Percentiles rank a stretch among this genome's conserved stretches.
Evolutionary conservation across 78 protist species (phyloP).

Genomic region (Parvularia atlantis): DNA sequence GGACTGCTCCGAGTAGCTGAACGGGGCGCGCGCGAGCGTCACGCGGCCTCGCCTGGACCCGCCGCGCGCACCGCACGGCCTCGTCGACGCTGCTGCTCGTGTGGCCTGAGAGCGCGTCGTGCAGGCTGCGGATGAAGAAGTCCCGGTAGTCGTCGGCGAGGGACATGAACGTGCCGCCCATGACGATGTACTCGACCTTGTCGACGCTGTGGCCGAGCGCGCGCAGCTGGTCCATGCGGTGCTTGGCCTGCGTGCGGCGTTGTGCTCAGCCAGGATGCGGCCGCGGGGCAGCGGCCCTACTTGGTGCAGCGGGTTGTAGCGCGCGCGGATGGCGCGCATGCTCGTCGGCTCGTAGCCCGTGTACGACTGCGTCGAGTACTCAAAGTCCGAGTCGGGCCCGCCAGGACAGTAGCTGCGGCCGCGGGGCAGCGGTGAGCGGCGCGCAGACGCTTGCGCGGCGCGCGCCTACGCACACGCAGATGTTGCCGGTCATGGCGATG

Average conservation of each 20-base stretch:
- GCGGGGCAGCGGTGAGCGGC: background rate
- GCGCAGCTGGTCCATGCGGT: constrained; percentile 79
- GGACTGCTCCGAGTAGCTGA: constrained; percentile 64
- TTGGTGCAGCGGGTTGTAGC: constrained; percentile 88
- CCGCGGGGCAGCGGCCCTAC: too few species aligned
- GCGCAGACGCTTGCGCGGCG: background rate
- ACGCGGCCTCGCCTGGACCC: background rate
- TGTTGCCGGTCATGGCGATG: constrained; percentile 77
- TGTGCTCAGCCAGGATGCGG: too few species aligned
- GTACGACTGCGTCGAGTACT: constrained; percentile 86
- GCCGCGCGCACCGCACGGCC: constrained; percentile 24
- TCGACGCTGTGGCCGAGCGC: constrained; percentile 84
- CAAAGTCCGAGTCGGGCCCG: constrained; percentile 94
- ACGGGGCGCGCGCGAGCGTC: background rate
- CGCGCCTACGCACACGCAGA: constrained; percentile 50
- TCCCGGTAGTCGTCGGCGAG: constrained; percentile 77
- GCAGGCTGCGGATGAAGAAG: constrained; percentile 75
- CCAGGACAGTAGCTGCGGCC: constrained; percentile 78
- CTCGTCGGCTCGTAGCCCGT: constrained; percentile 94
- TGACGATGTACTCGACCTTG: constrained; percentile 85
- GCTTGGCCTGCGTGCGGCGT: too few species aligned
- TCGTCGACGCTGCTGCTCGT: constrained; percentile 66
- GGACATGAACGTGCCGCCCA: constrained; percentile 97
- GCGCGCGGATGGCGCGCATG: constrained; percentile 93
- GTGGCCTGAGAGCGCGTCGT: constrained; percentile 93